Percentiles rank a stretch among this genome's conserved stretches.
These are phyloP conservation scores for Liriodendron chinense DNA, from an alignment of 164 flowering plant genomes.

Conservation along the genomic window DNA sequence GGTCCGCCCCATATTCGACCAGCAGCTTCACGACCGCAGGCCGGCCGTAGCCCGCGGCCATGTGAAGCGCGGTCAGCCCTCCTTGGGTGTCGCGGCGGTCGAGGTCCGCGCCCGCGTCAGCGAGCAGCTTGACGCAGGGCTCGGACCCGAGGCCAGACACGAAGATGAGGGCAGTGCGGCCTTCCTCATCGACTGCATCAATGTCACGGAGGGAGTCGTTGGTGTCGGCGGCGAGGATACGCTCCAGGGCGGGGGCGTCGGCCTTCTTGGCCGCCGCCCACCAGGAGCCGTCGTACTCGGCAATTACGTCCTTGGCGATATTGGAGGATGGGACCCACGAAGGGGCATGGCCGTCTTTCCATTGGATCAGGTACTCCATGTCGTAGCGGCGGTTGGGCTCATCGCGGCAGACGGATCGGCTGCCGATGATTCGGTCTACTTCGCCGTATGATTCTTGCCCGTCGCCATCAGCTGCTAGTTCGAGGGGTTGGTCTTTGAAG, in stretches of 20 bases:
- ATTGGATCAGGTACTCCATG: constrained; percentile 88
- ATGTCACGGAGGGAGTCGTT: constrained; percentile 50
- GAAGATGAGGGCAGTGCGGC: constrained; percentile 84
- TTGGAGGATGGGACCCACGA: constrained; percentile 78
- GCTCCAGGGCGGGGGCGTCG: constrained; percentile 50
- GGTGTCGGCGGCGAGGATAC: constrained; percentile 29
- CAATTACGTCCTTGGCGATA: constrained; percentile 76
- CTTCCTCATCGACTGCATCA: constrained; percentile 76
- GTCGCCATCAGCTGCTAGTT: background rate
- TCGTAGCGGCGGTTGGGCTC: constrained; percentile 16
- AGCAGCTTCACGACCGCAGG: constrained; percentile 50
- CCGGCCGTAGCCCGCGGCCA: constrained; percentile 95
- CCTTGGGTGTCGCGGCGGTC: constrained; percentile 55
- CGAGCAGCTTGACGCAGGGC: constrained; percentile 52
- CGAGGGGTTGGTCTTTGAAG: background rate
- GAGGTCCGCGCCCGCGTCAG: constrained; percentile 68
- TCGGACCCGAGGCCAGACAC: constrained; percentile 89
- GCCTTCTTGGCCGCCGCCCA: constrained; percentile 96
- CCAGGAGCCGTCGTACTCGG: constrained; percentile 94
- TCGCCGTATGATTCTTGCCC: constrained; percentile 78
- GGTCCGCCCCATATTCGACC: constrained; percentile 71
- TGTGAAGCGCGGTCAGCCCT: constrained; percentile 80
- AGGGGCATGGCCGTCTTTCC: constrained; percentile 89
- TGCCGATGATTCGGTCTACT: constrained; percentile 75
- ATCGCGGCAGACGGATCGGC: constrained; percentile 39